Evolutionary conservation across 768 basidiomycete genomes (phyloP), one percentile per base, ranked within the genome.

Genomic region (Podaxis sp.): DNA sequence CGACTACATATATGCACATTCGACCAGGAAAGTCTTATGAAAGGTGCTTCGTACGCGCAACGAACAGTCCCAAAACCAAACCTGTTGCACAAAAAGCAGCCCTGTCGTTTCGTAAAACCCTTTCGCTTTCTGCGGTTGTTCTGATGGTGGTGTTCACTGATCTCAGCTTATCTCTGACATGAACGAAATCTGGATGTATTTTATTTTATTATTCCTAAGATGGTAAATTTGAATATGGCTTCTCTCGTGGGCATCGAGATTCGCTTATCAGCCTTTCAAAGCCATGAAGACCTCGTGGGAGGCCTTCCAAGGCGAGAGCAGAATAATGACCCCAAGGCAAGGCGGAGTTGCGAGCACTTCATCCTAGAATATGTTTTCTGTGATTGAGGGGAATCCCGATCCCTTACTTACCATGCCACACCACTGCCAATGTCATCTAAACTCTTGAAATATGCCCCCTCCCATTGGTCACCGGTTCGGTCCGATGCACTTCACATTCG

Each of bases 401-500:
- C 42, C 18, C 1, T 44, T n/a, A 21, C 25, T 4, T 18, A 14
- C 10, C 16, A 18, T 6, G 13, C 18, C 6, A 10, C 50, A 54
- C 16, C 4, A 2, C n/a, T n/a, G 36, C 18, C 10, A 37, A 38
- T 54, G 7, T 44, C 4, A 6, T 32, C 14, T 23, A 9, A 5
- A 5, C 18, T 21, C 18, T 14, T 42, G 37, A 11, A 42, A 59
- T 51, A 44, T 10, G 25, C 5, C 6, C 21, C 50, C 27, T 59
- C 28, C 27, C 14, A 59, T 59, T 59, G 57, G 38, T 21, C 28
- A 37, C 13, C 57, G 57, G 50, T 42, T 51, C 37, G 38, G 50
- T 18, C 57, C 47, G 56, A 21, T 0, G 13, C 6, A 32, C 27
- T 44, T 55, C 11, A 23, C 54, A 21, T 44, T 55, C 54, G 28